Base-by-base conservation (phyloP, 225 moss, liverwort and hornwort species). In the Marchantia polymorpha region DNA sequence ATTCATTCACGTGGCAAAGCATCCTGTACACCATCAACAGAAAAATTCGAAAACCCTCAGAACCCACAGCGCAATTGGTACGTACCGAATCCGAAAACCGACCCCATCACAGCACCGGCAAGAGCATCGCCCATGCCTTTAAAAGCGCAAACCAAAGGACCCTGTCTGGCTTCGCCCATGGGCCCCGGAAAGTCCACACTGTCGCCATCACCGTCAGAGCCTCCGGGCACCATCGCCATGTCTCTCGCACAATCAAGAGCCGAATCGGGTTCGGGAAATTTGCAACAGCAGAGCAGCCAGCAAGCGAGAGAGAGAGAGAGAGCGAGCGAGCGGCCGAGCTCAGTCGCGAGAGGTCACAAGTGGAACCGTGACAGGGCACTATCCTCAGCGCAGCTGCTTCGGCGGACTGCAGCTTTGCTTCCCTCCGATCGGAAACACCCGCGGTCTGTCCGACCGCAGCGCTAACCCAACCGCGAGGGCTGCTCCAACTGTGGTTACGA, bases 61-160 rank as follows among this genome's bases (percentile, higher is more conserved):
- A 48, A 50, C 31, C 27, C 68, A 52, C 67, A 12, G n/a, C 16
- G 14, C 69, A 47, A 52, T 77, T 47, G 30, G 8, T 7, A 79
- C 84, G 8, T 82, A 94, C 94, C 96, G 49, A 97, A 93, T 83
- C 96, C 96, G 39, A 97, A 94, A 22, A 97, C 92, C 56, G 93
- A 94, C 26, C 96, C 96, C 94, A 97, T 93, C 47, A 94, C 67
- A 8, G 87, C 92, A 50, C 94, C 96, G 11, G 96, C 93, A 14
- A 93, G 72, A 16, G 85, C 85, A 79, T 88, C 87, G 13, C 87
- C 87, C 6, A 83, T 6, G 27, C 87, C 85, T 64, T 85, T 88
- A 68, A 88, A 83, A 3, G 75, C 87, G 54, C 87, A 88, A 14
- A 88, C 46, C 60, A 88, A 75, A 0, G 87, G 85, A 16, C 84